These are phyloP conservation scores for Cairneyella variabilis DNA, from an alignment of 495 filamentous ascomycete genomes.

Conservation along the genomic window DNA sequence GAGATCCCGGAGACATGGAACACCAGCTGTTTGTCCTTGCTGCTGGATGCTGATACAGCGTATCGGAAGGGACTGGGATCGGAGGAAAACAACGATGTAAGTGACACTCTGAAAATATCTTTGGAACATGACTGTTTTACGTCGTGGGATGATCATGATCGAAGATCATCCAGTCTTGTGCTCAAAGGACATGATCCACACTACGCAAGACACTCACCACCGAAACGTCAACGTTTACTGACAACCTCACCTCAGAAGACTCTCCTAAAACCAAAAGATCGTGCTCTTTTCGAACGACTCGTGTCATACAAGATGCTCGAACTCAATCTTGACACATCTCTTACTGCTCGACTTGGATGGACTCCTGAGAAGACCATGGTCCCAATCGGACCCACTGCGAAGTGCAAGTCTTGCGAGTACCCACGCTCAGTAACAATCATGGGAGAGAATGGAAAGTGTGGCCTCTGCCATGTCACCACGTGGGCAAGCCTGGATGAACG, in stretches of 20 bases:
- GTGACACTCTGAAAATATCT: neutral
- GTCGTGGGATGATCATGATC: no score
- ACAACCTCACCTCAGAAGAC: neutral
- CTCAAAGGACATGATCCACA: no score
- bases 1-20: constrained; percentile 45
- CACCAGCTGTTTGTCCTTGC: constrained; percentile 35
- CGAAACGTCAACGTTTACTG: neutral
- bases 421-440: constrained; percentile 45
- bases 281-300: constrained; percentile 35
- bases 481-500: no score
- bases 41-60: constrained; percentile 39
- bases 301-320: constrained; percentile 45
- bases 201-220: neutral
- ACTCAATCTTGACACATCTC: constrained; percentile 36
- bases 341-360: constrained; percentile 36
- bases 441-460: constrained; percentile 33
- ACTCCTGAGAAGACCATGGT: constrained; percentile 36
- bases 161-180: no score
- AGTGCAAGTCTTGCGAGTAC: constrained; percentile 37
- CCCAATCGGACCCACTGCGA: constrained; percentile 32
- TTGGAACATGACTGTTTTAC: neutral
- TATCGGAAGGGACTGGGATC: constrained; percentile 20
- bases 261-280: constrained; percentile 29
- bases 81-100: constrained; percentile 4
- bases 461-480: constrained; percentile 28